A percentile compares a stretch with the other conserved stretches of the same genome.
phyloP scores from a whole-genome alignment of 176 grass and related monocot species.

The Hsuehochloa calcarea region DNA sequence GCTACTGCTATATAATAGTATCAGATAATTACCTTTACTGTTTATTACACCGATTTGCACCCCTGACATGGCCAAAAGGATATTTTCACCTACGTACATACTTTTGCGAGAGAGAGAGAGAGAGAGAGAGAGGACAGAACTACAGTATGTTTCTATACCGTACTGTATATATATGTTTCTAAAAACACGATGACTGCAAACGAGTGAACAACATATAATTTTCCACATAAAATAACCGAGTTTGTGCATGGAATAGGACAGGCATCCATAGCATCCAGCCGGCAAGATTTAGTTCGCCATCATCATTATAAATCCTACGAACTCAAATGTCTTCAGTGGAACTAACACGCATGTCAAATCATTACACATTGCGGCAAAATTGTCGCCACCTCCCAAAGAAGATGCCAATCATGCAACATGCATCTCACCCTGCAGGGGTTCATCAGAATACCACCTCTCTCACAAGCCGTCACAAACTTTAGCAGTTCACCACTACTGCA shows the following conservation, averaged over 20 bases:
- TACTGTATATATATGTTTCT: no score
- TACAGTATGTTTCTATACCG: no score
- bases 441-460: neutral
- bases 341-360: neutral
- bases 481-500: neutral
- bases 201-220: no score
- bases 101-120: no score
- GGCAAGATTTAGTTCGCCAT: neutral
- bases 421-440: neutral
- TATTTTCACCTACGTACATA: no score
- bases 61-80: no score
- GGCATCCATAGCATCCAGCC: neutral
- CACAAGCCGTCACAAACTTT: neutral
- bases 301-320: neutral
- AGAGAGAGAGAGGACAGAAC: no score
- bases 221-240: neutral
- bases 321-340: neutral
- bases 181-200: no score
- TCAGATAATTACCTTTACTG: no score
- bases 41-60: no score
- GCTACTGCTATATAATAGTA: no score
- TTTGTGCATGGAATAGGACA: neutral
- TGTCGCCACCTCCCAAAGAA: neutral
- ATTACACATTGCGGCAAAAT: conserved; percentile 38
- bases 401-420: conserved; percentile 24